These are phyloP conservation scores for Rhamnella rubrinervis DNA, from an alignment of 331 rosid species.

Conservation along the genomic window DNA sequence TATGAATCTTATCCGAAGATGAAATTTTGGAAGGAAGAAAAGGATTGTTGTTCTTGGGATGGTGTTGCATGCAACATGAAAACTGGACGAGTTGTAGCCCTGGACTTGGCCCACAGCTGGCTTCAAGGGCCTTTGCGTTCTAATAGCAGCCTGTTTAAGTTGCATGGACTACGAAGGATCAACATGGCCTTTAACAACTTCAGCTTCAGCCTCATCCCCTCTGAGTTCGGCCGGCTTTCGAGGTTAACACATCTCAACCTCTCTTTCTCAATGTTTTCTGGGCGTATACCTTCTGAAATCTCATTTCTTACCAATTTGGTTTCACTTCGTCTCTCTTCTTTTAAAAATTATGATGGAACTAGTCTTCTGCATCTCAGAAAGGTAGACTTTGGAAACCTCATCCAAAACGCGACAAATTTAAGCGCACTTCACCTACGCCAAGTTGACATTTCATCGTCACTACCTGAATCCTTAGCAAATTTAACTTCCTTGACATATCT, in stretches of 20 bases:
- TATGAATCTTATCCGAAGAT: no score
- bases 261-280: background rate
- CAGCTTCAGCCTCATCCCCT: no score
- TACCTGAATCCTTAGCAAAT: background rate
- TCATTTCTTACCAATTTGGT: background rate
- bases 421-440: background rate
- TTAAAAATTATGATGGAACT: background rate
- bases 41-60: no score
- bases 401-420: background rate
- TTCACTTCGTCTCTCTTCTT: constrained; percentile 6
- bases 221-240: constrained; percentile 1
- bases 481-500: constrained; percentile 1
- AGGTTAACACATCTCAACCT: constrained; percentile 29
- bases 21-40: no score
- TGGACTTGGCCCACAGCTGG: no score
- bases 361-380: no score
- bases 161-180: no score
- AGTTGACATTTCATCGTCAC: background rate
- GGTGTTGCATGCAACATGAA: no score
- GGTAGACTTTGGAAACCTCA: background rate
- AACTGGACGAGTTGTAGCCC: no score
- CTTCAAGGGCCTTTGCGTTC: no score
- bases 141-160: no score
- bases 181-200: no score
- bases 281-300: constrained; percentile 35